phyloP scores from a whole-genome alignment of 2,329 filamentous ascomycete genomes.

The Xylaria sp. region DNA sequence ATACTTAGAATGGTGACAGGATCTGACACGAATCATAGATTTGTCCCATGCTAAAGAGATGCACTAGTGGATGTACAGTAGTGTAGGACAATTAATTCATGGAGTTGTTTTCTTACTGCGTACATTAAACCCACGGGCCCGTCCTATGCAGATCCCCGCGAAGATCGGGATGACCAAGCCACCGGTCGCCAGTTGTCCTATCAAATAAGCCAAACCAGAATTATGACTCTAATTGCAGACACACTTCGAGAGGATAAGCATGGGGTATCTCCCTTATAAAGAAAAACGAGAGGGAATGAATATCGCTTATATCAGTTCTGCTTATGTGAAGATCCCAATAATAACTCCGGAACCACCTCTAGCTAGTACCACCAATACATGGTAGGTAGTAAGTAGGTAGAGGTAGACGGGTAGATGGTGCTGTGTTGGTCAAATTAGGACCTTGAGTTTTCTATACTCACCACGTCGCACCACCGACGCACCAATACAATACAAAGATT shows the following conservation, averaged over 20 bases:
- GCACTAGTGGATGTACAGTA: too few species aligned
- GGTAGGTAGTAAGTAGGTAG: background rate
- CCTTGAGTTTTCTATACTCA: background rate
- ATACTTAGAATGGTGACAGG: background rate
- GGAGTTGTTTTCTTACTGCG: too few species aligned
- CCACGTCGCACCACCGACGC: constrained; percentile 10
- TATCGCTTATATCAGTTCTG: background rate
- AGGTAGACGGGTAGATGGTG: background rate
- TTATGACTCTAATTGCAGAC: background rate
- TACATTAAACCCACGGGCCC: too few species aligned
- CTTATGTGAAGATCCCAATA: constrained; percentile 20
- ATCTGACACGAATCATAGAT: background rate
- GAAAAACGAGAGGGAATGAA: background rate
- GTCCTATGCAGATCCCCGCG: constrained; percentile 18
- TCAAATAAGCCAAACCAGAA: constrained; percentile 7
- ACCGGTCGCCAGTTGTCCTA: constrained; percentile 8
- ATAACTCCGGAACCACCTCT: background rate
- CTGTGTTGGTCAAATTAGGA: background rate
- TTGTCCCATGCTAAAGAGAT: background rate
- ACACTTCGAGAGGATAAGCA: background rate
- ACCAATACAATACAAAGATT: background rate
- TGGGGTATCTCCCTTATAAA: too few species aligned
- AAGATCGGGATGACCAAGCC: constrained; percentile 22
- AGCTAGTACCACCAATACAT: background rate
- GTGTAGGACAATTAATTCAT: background rate